Evolutionary conservation across 2,329 filamentous ascomycete species (phyloP), one percentile per base, ranked within the genome.

Genomic region (Nannizziopsis barbatae): DNA sequence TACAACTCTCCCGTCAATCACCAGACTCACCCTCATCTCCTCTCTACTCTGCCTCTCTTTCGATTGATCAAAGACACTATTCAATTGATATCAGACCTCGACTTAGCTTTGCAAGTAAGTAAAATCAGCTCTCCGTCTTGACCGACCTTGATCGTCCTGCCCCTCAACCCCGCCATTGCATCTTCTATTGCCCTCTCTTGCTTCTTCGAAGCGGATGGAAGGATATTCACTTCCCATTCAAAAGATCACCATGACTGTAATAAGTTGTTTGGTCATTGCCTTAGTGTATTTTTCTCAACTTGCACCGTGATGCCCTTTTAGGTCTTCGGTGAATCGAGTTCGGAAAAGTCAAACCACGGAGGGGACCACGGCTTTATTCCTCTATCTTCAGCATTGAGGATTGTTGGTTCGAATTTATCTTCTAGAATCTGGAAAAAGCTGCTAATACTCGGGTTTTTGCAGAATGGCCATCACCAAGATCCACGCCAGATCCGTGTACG

Each of bases 401-500:
- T 22, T 36, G 32, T 33, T 42, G 35, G 43, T 38, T 30, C 38
- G 47, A 43, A 18, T 30, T 41, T 14, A 27, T 12, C 14, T 8
- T 37, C 11, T 15, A 45, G 27, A 37, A 5, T 10, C 10, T 11
- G 30, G 17, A 22, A 22, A 15, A 40, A 51, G 50, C 50, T 44
- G 31, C 49, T 55, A 53, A 33, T 53, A 32, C 35, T 37, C 17
- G 22, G 22, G 22, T 33, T 31, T 33, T 12, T 41, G 30, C 32
- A 47, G 38, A 59, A 98, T 98, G 92, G 75, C 85, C 65, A 86
- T 92, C 72, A 81, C 81, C 71, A 90, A 89, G 78, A 79, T 92
- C 68, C 84, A 89, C 79, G 86, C 85, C 66, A 85, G 92, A 68
- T 89, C 84, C 66, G 88, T 98, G 76, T 98, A 90, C 81, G 92